Evolutionary conservation across 257 asterid species (phyloP), one percentile per base, ranked within the genome.

Genomic region (Verbena officinalis): DNA sequence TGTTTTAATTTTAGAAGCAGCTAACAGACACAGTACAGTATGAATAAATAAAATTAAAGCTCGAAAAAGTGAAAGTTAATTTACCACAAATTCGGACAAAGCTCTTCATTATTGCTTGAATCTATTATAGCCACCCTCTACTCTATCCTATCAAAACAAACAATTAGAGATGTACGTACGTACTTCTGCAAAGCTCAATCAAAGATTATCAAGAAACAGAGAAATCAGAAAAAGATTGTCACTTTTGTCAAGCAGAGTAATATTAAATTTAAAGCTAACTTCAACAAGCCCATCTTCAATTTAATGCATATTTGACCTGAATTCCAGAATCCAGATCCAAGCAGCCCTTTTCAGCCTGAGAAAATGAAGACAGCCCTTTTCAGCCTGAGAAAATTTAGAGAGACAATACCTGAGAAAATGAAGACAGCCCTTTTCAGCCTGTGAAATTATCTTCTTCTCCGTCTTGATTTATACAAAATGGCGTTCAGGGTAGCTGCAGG

Each of bases 71-170:
- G 1, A 56, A 21, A 36, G 4, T 3, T 42, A 2, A 19, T 31
- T 40, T 65, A 65, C 77, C 72, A 30, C 22, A 20, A 49, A 72
- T 50, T 50, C 57, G 17, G 22, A 57, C 72, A 10, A 48, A 56
- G 61, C 44, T 49, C 15, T 39, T 55, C 77, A 65, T 71, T 34
- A 2, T 48, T n/a, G 64, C 21, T 16, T 16, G 15, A 50, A 20
- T 9, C n/a, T 1, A 52, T n/a, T n/a, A n/a, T n/a, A n/a, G 33
- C 55, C 59, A 22, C 36, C 51, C 51, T 55, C 7, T 27, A 19
- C 14, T 17, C 16, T 5, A 6, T 21, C 43, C 38, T 38, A 21
- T 20, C 36, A 22, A 11, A 20, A 64, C 9, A 44, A 61, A 15
- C 16, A 61, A 43, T 10, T 17, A 62, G 16, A 10, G n/a, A n/a